Evolutionary conservation across 2,329 filamentous ascomycete genomes (phyloP).

Genomic region (Pseudopithomyces maydicus): DNA sequence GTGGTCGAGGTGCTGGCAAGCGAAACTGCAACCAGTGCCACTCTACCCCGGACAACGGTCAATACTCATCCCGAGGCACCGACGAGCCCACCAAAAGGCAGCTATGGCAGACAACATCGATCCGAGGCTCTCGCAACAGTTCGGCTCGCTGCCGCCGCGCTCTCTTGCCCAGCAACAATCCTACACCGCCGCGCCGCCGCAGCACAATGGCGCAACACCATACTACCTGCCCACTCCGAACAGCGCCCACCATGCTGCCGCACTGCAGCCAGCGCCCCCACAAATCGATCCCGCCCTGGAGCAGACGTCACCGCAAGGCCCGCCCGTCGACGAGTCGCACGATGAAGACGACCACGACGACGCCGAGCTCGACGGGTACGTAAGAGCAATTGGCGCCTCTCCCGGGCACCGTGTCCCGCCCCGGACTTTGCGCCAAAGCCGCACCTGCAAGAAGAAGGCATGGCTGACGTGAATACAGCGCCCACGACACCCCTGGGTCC

Average conservation of each 20-base stretch:
- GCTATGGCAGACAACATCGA: constrained; percentile 39
- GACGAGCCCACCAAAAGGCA: constrained; percentile 13
- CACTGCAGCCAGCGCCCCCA: constrained; percentile 20
- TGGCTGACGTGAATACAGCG: constrained; percentile 17
- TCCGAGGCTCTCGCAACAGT: constrained; percentile 32
- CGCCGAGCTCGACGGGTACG: constrained; percentile 36
- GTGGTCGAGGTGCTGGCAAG: neutral
- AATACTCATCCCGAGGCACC: constrained; percentile 22
- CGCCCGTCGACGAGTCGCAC: constrained; percentile 17
- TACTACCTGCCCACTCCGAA: constrained; percentile 39
- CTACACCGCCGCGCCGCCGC: constrained; percentile 27
- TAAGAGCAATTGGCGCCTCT: neutral
- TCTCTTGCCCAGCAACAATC: constrained; percentile 20
- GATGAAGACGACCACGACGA: constrained; percentile 39
- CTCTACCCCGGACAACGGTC: neutral
- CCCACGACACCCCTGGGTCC: constrained; percentile 35
- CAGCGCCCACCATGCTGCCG: constrained; percentile 20
- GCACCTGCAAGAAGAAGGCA: neutral
- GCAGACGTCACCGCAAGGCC: constrained; percentile 33
- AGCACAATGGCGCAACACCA: constrained; percentile 29
- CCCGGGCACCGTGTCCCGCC: neutral
- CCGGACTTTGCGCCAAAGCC: neutral
- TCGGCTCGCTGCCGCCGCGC: constrained; percentile 29
- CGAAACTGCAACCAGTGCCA: neutral
- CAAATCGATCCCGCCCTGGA: constrained; percentile 39